Evolutionary conservation across 257 asterid species (phyloP).

Genomic region (Striga asiatica): DNA sequence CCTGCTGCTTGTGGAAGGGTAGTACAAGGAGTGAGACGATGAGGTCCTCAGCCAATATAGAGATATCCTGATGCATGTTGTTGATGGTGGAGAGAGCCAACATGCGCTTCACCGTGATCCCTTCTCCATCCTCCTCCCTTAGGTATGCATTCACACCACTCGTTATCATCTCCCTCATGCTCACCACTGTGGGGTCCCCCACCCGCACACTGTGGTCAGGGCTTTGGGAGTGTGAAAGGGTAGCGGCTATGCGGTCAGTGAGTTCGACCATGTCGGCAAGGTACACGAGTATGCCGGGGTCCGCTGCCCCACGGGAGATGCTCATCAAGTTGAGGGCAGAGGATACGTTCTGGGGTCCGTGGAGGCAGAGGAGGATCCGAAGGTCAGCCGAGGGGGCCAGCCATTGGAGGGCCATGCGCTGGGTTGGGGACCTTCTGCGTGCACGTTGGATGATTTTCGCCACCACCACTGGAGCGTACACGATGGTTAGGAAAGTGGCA

Average conservation of each 20-base stretch:
- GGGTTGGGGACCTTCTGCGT: conserved; percentile 64
- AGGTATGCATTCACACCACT: conserved; percentile 26
- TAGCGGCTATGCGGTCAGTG: conserved; percentile 63
- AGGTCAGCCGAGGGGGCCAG: conserved; percentile 43
- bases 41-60: conserved; percentile 71
- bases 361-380: conserved; percentile 53
- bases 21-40: conserved; percentile 48
- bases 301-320: conserved; percentile 50
- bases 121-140: conserved; percentile 44
- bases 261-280: conserved; percentile 74
- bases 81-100: conserved; percentile 67
- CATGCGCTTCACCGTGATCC: conserved; percentile 43
- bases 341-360: conserved; percentile 32
- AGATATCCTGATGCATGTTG: conserved; percentile 72
- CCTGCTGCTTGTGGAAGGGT: conserved; percentile 82
- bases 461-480: conserved; percentile 63
- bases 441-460: conserved; percentile 67
- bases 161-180: conserved; percentile 51
- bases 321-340: conserved; percentile 58
- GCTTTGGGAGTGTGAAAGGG: conserved; percentile 41
- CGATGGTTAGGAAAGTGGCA: conserved; percentile 43
- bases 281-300: conserved; percentile 65
- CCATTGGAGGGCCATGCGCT: conserved; percentile 86
- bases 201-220: conserved; percentile 44
- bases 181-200: conserved; percentile 50